A percentile compares a stretch with the other conserved stretches of the same genome.
These are phyloP conservation scores for Lichina pygmaea DNA, from an alignment of 495 filamentous ascomycete species.

Conservation along the genomic window DNA sequence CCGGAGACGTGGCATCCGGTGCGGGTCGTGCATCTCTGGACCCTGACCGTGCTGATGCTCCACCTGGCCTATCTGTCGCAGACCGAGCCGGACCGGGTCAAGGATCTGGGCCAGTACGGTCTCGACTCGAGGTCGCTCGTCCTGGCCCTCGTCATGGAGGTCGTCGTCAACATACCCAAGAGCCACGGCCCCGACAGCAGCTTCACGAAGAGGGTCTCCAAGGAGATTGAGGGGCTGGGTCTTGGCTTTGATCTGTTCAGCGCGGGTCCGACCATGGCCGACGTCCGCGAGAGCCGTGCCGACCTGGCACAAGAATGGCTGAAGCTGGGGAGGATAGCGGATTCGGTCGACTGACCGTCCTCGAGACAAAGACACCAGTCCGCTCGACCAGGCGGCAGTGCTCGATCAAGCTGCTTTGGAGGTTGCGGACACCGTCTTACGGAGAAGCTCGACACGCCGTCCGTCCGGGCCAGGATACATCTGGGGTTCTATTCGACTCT, in stretches of 20 bases:
- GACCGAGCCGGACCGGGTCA: constrained; percentile 1
- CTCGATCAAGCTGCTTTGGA: too few species aligned
- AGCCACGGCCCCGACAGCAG: constrained; percentile 6
- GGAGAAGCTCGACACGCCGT: too few species aligned
- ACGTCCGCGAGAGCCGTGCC: background rate
- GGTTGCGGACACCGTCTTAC: too few species aligned
- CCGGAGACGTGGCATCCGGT: constrained; percentile 11
- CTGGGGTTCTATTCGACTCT: too few species aligned
- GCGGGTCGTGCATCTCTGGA: constrained; percentile 12
- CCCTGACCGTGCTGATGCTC: constrained; percentile 9
- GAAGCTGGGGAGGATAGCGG: constrained; percentile 2
- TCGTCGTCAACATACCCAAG: constrained; percentile 5
- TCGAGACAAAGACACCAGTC: too few species aligned
- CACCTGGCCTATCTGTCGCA: constrained; percentile 5
- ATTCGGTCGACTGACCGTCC: background rate
- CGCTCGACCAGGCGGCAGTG: too few species aligned
- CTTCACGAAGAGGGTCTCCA: too few species aligned
- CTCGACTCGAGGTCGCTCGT: constrained; percentile 9
- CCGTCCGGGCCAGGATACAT: too few species aligned
- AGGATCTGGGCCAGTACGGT: constrained; percentile 2
- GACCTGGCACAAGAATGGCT: constrained; percentile 1
- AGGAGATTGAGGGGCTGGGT: too few species aligned
- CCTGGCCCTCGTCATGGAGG: constrained; percentile 9
- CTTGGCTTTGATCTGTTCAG: too few species aligned
- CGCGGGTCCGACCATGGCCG: too few species aligned